phyloP scores from a whole-genome alignment of 1,284 basidiomycete genomes.

The Tylopilus sp. region DNA sequence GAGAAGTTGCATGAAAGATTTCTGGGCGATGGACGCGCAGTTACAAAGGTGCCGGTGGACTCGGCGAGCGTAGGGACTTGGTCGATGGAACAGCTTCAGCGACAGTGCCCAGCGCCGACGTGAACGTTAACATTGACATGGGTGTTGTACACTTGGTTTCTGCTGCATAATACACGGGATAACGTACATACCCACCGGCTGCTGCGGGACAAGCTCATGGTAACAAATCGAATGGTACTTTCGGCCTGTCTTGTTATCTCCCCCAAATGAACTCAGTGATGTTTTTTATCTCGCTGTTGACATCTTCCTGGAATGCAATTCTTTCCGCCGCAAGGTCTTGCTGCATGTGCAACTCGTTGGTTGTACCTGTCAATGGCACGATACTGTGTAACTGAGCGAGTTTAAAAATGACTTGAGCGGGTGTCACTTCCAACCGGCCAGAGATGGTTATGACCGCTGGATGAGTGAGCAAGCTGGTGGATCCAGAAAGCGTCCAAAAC shows the following conservation, averaged over 20 bases:
- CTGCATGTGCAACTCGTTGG: slow-evolving; percentile 69
- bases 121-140: slow-evolving; percentile 1
- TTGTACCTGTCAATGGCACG: slow-evolving; percentile 75
- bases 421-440: slow-evolving; percentile 59
- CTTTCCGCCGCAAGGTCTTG: slow-evolving; percentile 65
- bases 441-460: slow-evolving; percentile 61
- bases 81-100: slow-evolving; percentile 40
- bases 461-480: slow-evolving; percentile 68
- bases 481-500: slow-evolving; percentile 89
- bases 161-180: slow-evolving; percentile 9
- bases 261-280: slow-evolving; percentile 48
- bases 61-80: slow-evolving; percentile 22
- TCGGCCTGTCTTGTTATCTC: slow-evolving; percentile 23
- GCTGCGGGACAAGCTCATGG: neutral
- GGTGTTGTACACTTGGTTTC: slow-evolving; percentile 5
- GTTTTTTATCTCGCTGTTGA: slow-evolving; percentile 53
- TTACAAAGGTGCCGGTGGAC: slow-evolving; percentile 30
- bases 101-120: slow-evolving; percentile 28
- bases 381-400: slow-evolving; percentile 72
- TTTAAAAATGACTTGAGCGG: slow-evolving; percentile 74
- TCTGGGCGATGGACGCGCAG: slow-evolving; percentile 33
- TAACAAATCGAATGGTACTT: slow-evolving; percentile 2
- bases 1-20: slow-evolving; percentile 39
- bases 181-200: slow-evolving; percentile 16
- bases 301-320: slow-evolving; percentile 52